Conservation (phyloP, 768 basidiomycete genomes). For the Tylopilus vinaceipallidus region DNA sequence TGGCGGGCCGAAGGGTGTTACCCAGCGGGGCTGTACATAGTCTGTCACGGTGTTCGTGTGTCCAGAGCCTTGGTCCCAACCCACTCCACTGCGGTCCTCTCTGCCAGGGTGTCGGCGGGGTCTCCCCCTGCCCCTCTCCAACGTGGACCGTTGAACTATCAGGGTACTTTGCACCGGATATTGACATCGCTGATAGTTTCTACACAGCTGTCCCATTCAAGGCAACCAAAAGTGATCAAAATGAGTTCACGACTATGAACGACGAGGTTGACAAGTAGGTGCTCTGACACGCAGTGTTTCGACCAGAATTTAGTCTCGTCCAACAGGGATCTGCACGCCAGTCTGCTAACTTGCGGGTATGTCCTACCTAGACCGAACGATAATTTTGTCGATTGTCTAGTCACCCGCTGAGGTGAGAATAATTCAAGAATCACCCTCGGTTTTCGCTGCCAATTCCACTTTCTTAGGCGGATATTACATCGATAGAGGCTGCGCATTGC, state of each 20-base stretch:
- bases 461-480: neutral
- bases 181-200: constrained; percentile 9
- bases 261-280: neutral
- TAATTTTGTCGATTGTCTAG: neutral
- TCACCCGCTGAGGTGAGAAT: neutral
- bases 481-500: neutral
- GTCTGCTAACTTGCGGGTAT: neutral
- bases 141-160: too few species aligned
- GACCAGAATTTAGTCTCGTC: neutral
- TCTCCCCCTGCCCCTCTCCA: too few species aligned
- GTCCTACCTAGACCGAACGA: neutral
- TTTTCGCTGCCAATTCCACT: neutral
- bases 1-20: too few species aligned
- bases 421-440: neutral
- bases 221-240: neutral
- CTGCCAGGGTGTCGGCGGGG: too few species aligned
- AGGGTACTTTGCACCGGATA: constrained; percentile 8
- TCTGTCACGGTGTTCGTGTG: too few species aligned
- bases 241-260: neutral
- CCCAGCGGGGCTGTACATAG: too few species aligned
- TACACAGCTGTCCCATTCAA: constrained; percentile 6
- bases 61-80: too few species aligned
- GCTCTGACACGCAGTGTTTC: too few species aligned
- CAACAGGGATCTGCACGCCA: neutral
- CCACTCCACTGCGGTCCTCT: too few species aligned